Percentiles rank a stretch among this genome's conserved stretches.
phyloP scores from a whole-genome alignment of 2,329 filamentous ascomycete species.

The Nigrospora sphaerica region DNA sequence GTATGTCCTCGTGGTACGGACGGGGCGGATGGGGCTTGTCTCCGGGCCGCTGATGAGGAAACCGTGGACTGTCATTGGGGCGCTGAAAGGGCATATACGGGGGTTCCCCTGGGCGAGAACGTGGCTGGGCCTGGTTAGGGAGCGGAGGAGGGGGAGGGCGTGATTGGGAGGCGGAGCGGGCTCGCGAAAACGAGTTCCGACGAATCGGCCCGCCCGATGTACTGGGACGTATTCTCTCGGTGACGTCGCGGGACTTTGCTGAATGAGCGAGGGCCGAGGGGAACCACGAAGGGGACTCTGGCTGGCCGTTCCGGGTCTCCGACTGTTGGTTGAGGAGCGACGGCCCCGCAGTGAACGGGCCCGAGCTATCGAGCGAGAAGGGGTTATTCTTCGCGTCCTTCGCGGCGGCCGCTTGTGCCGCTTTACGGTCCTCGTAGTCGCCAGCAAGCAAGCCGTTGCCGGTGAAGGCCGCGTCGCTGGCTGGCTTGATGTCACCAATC shows the following conservation, averaged over 20 bases:
- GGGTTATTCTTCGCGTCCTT: slow-evolving; percentile 15
- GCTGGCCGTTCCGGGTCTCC: slow-evolving; percentile 3
- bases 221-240: slow-evolving; percentile 9
- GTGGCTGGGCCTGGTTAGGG: not conserved
- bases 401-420: slow-evolving; percentile 16
- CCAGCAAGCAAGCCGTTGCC: slow-evolving; percentile 44
- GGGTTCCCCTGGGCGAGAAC: not conserved
- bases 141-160: slow-evolving; percentile 2
- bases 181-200: not conserved
- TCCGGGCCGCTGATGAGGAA: not conserved
- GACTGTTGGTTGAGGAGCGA: slow-evolving; percentile 43
- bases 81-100: not conserved
- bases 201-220: slow-evolving; percentile 1
- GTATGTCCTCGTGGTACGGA: not conserved
- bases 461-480: slow-evolving; percentile 37
- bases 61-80: not conserved
- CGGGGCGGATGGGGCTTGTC: not conserved
- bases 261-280: slow-evolving; percentile 27
- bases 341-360: slow-evolving; percentile 48
- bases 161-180: slow-evolving; percentile 1
- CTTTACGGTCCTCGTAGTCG: slow-evolving; percentile 39
- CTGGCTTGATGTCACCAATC: slow-evolving; percentile 18
- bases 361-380: slow-evolving; percentile 6
- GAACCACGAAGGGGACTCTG: slow-evolving; percentile 24
- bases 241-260: slow-evolving; percentile 13